Base-by-base conservation (phyloP, 176 grass and related monocot genomes). In the Phragmites australis region DNA sequence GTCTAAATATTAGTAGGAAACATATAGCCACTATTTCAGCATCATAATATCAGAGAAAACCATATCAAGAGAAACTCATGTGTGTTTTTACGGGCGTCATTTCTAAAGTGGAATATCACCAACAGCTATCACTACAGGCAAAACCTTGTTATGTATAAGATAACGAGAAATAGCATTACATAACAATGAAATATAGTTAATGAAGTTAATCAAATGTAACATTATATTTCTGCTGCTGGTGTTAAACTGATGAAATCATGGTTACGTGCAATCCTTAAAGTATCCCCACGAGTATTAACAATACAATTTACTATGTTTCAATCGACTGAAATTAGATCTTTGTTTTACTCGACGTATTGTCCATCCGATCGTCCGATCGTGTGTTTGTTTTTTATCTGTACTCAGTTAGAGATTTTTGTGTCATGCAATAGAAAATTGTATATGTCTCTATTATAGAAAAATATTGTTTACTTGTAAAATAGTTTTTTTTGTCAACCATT, bases 251-350 rank as follows among this genome's bases (percentile, higher is more conserved):
- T 57, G 57, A 65, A 77, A 76, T 52, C 45, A 58, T 14, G 46
- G 40, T 45, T 86, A 97, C 94, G 91, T 92, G 94, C 91, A 97
- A 84, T 97, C 94, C 53, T 97, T 93, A 80, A 97, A 97, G 84
- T 92, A 81, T 65, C 94, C 94, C 94, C 94, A 97, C 16, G 89
- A 94, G 77, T 97, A 97, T 15, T n/a, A n/a, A n/a, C n/a, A n/a
- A n/a, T n/a, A n/a, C n/a, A n/a, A n/a, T n/a, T n/a, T n/a, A n/a
- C n/a, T n/a, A n/a, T n/a, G n/a, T n/a, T n/a, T n/a, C n/a, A n/a
- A n/a, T n/a, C n/a, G n/a, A n/a, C n/a, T n/a, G n/a, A n/a, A n/a
- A n/a, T n/a, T n/a, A n/a, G n/a, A n/a, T n/a, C n/a, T n/a, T n/a
- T n/a, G n/a, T n/a, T n/a, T n/a, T n/a, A n/a, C n/a, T n/a, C n/a